Evolutionary conservation across 116 monocot species (phyloP), one percentile per base, ranked within the genome.

Genomic region (Papilionanthe hybrid): DNA sequence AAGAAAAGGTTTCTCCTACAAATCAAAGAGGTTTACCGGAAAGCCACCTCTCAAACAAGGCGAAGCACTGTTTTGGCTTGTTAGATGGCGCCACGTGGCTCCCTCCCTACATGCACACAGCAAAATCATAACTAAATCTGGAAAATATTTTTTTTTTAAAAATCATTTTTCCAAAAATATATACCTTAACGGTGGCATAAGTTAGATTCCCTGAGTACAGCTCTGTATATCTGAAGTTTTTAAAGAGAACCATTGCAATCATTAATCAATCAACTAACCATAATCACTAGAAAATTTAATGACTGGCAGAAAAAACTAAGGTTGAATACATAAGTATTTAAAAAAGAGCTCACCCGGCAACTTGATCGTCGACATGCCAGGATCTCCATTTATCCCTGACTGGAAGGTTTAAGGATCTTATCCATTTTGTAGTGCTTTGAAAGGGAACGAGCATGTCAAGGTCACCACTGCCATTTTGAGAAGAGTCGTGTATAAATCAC

Each of bases 331-430:
- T 3, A 69, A 13, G 9, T 25, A 6, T 1, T 4, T 9, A 4
- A 30, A 69, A 15, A 17, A 69, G 11, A 69, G 42, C 79, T 77
- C 69, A 88, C 88, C 88, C 83, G 19, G 88, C 88, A 48, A 86
- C 83, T 81, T 86, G 84, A 4, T 79, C 89, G 67, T 30, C 42
- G 1, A 84, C 81, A 75, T 58, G 76, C 89, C 89, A 86, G 19
- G 89, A 81, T 80, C 86, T 57, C 89, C 89, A 89, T 4, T 86
- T 73, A 77, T 89, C 89, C 11, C 81, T 72, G 6, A 86, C 41
- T 17, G 84, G 73, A 79, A 79, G 81, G 53, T 84, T 77, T 13
- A 89, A 81, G 72, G 84, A 89, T 60, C 65, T 80, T 28, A 86
- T 79, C 89, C 89, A 89, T 23, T 75, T 76, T 72, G 79, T 72